Evolutionary conservation across 352 stramenopile species (phyloP), one percentile per base, ranked within the genome.

Genomic region (Globisporangium irregulare): DNA sequence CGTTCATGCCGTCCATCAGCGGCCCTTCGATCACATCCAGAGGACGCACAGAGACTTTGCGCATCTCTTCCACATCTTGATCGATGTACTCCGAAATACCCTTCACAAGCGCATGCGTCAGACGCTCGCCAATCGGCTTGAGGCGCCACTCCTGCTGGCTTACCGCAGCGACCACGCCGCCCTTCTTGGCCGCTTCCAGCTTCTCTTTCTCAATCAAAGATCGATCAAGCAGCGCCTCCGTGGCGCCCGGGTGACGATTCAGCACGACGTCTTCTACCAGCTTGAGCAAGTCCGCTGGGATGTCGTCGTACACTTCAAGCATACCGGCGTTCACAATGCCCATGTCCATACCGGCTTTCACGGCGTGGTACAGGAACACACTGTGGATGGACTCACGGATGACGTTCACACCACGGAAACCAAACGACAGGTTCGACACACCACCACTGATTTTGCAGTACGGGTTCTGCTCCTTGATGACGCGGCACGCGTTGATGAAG

Each of bases 1-100:
- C 89, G 75, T 99, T 99, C 97, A 99, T 99, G 65, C 97, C 97
- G 67, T 98, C 92, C 97, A 99, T 99, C 3, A 99, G 79, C 32
- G 97, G 97, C 14, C 97, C 97, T 88, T 99, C 97, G 74, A 99
- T 99, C 56, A 99, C 97, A 61, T 98, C 84, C 57, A 99, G 80
- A 29, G 97, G 94, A 51, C 86, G 93, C 14, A 62, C 72, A 54
- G 64, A 86, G 32, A 69, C 70, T 51, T 71, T 75, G 34, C 97
- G 86, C 66, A 96, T 97, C 76, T 98, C 96, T 77, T 99, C 97
- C n/a, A 98, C 92, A 79, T 99, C 97, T 67, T 82, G 64, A 70
- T 98, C 88, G 55, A 99, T 95, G 67, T 91, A 99, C 70, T 99
- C 90, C 41, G 94, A 98, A 68, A 99, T 99, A 61, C 97, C 97